Percentiles rank a stretch among this genome's conserved stretches.
Conservation (phyloP, 345 rosid species). For the Pugionium dolabratum region DNA sequence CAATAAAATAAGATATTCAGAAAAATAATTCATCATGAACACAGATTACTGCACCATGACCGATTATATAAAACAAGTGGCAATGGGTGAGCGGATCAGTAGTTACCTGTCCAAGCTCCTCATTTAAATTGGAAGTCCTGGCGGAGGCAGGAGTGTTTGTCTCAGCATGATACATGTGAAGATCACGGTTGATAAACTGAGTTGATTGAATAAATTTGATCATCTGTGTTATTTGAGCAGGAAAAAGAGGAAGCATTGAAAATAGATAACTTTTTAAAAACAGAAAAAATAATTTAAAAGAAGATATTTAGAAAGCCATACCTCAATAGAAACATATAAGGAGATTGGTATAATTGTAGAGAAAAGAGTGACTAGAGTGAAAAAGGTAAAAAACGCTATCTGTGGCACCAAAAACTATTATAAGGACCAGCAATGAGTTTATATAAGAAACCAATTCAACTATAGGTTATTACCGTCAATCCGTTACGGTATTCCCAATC, state of each 20-base stretch:
- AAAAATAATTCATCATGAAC: not conserved
- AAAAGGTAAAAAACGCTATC: constrained; percentile 72
- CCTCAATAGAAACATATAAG: constrained; percentile 95
- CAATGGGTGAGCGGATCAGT: not conserved
- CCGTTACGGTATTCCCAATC: constrained; percentile 71
- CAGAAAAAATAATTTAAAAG: not conserved
- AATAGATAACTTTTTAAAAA: not conserved
- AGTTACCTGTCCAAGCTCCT: constrained; percentile 95
- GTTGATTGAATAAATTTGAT: constrained; percentile 94
- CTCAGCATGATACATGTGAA: constrained; percentile 82
- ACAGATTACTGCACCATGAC: constrained; percentile 2
- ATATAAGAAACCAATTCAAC: constrained; percentile 25
- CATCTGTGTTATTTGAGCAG: constrained; percentile 56
- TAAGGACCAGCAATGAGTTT: constrained; percentile 18
- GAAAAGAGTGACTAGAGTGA: constrained; percentile 87
- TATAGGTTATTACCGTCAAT: constrained; percentile 57
- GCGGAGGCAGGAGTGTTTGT: constrained; percentile 85
- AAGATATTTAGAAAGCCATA: constrained; percentile 34
- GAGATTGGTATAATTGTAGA: constrained; percentile 94
- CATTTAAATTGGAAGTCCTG: constrained; percentile 92
- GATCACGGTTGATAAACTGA: constrained; percentile 84
- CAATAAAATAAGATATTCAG: not conserved
- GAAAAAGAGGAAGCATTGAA: constrained; percentile 24
- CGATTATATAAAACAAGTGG: not conserved
- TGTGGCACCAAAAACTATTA: constrained; percentile 42